A percentile compares a stretch with the other conserved stretches of the same genome.
Evolutionary conservation across 163 green algal genomes (phyloP).

Genomic region (Chloromonas sp.): DNA sequence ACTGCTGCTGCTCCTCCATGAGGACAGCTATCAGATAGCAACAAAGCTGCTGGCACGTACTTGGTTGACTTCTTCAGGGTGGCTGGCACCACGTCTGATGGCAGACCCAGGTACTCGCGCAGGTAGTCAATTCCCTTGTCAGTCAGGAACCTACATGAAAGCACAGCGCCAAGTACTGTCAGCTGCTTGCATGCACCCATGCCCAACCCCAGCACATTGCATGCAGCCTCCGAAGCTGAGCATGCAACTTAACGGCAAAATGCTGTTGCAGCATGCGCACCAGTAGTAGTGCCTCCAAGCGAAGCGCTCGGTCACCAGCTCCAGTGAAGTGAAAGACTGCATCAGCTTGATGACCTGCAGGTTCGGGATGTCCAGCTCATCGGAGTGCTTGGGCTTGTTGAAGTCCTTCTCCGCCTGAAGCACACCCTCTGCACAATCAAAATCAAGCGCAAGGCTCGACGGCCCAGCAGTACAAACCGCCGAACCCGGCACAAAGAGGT

Average conservation of each 20-base stretch:
- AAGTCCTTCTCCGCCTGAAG: constrained; percentile 99
- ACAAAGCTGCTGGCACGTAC: background rate
- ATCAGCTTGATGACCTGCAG: constrained; percentile 99
- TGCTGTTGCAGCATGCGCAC: constrained; percentile 34
- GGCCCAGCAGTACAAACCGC: too few relatives aligned
- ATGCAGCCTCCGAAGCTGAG: too few relatives aligned
- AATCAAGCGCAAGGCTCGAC: background rate
- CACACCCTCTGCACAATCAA: constrained; percentile 83
- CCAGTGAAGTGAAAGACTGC: constrained; percentile 96
- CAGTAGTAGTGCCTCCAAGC: constrained; percentile 99
- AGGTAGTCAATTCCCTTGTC: constrained; percentile 98
- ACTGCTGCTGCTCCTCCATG: too few relatives aligned
- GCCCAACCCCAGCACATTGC: too few relatives aligned
- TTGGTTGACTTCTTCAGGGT: constrained; percentile 84
- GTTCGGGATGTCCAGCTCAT: constrained; percentile 90
- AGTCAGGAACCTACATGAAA: constrained; percentile 85
- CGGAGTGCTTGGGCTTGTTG: constrained; percentile 92
- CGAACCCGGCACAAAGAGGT: too few relatives aligned
- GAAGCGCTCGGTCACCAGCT: constrained; percentile 94
- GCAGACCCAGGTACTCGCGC: constrained; percentile 96
- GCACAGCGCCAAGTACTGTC: background rate
- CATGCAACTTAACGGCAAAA: too few relatives aligned
- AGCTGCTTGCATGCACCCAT: too few relatives aligned
- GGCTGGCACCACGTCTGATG: constrained; percentile 87
- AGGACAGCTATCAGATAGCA: too few relatives aligned